These are phyloP conservation scores for Candida buenavistaensis DNA, from an alignment of 1,139 yeast genomes.

Conservation along the genomic window DNA sequence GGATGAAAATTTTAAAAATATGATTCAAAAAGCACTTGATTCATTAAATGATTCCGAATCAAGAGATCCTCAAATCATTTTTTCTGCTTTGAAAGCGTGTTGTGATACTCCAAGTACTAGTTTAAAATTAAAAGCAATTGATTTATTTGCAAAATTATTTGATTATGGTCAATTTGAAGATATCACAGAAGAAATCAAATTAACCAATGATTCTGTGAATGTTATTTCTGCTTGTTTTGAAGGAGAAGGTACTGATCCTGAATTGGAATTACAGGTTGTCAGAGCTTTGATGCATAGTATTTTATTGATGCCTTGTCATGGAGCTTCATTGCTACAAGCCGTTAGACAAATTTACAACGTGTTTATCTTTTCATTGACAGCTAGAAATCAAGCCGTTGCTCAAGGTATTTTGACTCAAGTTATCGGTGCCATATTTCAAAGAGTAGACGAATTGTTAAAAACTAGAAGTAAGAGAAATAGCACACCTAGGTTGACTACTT, in stretches of 20 bases:
- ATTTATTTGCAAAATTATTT: constrained; percentile 45
- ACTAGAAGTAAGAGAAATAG: constrained; percentile 20
- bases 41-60: constrained; percentile 29
- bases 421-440: constrained; percentile 79
- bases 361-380: constrained; percentile 77
- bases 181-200: constrained; percentile 44
- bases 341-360: constrained; percentile 92
- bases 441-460: constrained; percentile 48
- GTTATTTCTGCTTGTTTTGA: constrained; percentile 84
- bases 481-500: constrained; percentile 20
- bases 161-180: constrained; percentile 45
- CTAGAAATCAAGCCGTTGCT: constrained; percentile 88
- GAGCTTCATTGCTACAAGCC: constrained; percentile 84
- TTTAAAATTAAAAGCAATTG: constrained; percentile 42
- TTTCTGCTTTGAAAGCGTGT: constrained; percentile 40
- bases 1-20: constrained; percentile 30
- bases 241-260: constrained; percentile 89
- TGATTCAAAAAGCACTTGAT: constrained; percentile 39
- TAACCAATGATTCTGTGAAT: constrained; percentile 83
- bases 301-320: constrained; percentile 83
- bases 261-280: constrained; percentile 86
- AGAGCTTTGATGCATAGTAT: constrained; percentile 90
- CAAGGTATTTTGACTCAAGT: constrained; percentile 94
- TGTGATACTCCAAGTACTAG: constrained; percentile 32
- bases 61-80: constrained; percentile 36